phyloP scores from a whole-genome alignment of 257 asterid genomes.

The Prunella vulgaris region DNA sequence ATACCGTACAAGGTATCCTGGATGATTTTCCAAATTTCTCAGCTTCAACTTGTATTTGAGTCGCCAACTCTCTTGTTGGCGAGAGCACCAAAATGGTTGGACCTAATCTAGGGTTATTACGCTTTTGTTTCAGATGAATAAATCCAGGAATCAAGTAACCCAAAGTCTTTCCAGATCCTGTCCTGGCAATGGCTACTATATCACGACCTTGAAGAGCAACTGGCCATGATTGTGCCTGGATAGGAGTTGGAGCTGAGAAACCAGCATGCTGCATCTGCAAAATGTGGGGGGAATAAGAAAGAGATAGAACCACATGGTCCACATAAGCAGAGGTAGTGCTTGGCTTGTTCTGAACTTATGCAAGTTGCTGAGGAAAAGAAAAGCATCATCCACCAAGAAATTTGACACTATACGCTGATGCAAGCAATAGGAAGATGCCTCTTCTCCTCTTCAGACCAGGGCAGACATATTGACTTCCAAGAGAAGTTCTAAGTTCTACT shows the following conservation, averaged over 20 bases:
- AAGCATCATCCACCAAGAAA: slow-evolving; percentile 50
- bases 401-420: slow-evolving; percentile 50
- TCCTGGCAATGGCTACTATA: slow-evolving; percentile 93
- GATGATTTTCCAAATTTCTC: slow-evolving; percentile 75
- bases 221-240: slow-evolving; percentile 98
- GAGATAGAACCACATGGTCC: slow-evolving; percentile 14
- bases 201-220: slow-evolving; percentile 81
- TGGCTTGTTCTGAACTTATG: slow-evolving; percentile 34
- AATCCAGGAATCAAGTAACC: slow-evolving; percentile 94
- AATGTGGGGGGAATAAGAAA: slow-evolving; percentile 7
- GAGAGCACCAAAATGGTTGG: slow-evolving; percentile 90
- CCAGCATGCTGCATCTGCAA: slow-evolving; percentile 80
- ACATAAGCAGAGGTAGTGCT: slow-evolving; percentile 32
- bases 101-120: slow-evolving; percentile 62
- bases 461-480: slow-evolving; percentile 51
- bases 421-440: slow-evolving; percentile 48
- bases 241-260: slow-evolving; percentile 89
- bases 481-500: slow-evolving; percentile 48
- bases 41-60: slow-evolving; percentile 94
- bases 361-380: slow-evolving; percentile 52
- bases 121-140: slow-evolving; percentile 57
- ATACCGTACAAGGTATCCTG: slow-evolving; percentile 79
- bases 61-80: slow-evolving; percentile 92
- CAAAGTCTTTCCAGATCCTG: slow-evolving; percentile 93
- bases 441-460: slow-evolving; percentile 57